Percentiles rank a stretch among this genome's conserved stretches.
These are phyloP conservation scores for Hysterangium stoloniferum DNA, from an alignment of 768 basidiomycete species.

Conservation along the genomic window DNA sequence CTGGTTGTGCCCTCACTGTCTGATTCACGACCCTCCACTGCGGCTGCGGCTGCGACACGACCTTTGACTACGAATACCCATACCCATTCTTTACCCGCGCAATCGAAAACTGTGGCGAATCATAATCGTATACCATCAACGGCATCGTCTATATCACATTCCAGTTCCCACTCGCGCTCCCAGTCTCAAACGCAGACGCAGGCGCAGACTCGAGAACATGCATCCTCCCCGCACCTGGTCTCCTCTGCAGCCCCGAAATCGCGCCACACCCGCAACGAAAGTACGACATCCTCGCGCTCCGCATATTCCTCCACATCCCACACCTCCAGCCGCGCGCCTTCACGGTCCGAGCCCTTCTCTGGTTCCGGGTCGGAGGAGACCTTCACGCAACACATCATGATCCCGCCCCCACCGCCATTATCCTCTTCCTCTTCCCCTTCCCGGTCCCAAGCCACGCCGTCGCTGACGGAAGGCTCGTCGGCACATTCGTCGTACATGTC, in stretches of 20 bases:
- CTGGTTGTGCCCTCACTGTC: neutral
- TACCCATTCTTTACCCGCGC: neutral
- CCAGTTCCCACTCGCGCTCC: conserved; percentile 3
- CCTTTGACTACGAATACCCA: neutral
- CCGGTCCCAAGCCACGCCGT: neutral
- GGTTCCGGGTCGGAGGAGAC: conserved; percentile 7
- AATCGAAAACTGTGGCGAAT: neutral
- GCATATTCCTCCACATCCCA: neutral
- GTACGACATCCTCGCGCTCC: neutral
- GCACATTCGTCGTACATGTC: conserved; percentile 2
- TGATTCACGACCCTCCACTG: neutral
- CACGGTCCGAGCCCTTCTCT: neutral
- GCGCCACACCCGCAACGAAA: neutral
- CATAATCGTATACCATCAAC: conserved; percentile 5
- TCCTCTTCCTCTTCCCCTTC: too few relatives aligned
- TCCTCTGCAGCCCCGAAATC: neutral
- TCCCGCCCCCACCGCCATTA: neutral
- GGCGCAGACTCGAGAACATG: neutral
- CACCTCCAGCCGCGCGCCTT: neutral
- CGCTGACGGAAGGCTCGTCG: conserved; percentile 1
- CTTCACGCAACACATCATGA: neutral
- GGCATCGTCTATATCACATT: conserved; percentile 5
- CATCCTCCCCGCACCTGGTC: neutral
- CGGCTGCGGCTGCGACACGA: neutral
- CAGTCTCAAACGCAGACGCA: conserved; percentile 1